Percentiles rank a stretch among this genome's conserved stretches.
Evolutionary conservation across 345 rosid genomes (phyloP).

Genomic region (Hypericum androsaemum): DNA sequence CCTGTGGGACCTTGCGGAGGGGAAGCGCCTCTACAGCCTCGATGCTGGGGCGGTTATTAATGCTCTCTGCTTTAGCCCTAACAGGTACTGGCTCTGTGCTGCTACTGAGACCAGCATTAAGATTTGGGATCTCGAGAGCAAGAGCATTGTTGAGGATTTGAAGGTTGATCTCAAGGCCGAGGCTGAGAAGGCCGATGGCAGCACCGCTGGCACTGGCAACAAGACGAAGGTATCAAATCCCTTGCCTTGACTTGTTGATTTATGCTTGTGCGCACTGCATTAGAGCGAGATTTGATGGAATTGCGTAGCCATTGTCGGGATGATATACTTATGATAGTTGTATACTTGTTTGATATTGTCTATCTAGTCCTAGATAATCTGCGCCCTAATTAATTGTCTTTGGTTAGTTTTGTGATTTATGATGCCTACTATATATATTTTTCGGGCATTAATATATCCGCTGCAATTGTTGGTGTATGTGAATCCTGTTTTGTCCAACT

Average conservation of each 20-base stretch:
- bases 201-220: conserved; percentile 23
- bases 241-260: background rate
- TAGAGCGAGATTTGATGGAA: background rate
- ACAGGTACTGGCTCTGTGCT: conserved; percentile 97
- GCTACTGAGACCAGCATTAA: conserved; percentile 88
- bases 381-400: too few relatives aligned
- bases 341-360: too few relatives aligned
- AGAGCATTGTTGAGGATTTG: conserved; percentile 88
- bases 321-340: too few relatives aligned
- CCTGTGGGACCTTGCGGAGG: conserved; percentile 96
- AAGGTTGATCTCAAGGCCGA: conserved; percentile 94
- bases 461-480: too few relatives aligned
- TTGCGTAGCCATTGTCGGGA: too few relatives aligned
- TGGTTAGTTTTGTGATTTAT: too few relatives aligned
- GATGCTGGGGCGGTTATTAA: conserved; percentile 76
- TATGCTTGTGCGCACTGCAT: background rate
- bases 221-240: conserved; percentile 51
- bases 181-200: conserved; percentile 71
- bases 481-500: too few relatives aligned
- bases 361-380: too few relatives aligned
- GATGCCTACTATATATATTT: too few relatives aligned
- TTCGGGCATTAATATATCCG: too few relatives aligned
- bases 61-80: conserved; percentile 87
- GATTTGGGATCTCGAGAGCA: conserved; percentile 99
- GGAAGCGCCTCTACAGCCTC: conserved; percentile 78